Conservation (phyloP, 2,329 filamentous ascomycete species). For the Colletotrichum sp. region DNA sequence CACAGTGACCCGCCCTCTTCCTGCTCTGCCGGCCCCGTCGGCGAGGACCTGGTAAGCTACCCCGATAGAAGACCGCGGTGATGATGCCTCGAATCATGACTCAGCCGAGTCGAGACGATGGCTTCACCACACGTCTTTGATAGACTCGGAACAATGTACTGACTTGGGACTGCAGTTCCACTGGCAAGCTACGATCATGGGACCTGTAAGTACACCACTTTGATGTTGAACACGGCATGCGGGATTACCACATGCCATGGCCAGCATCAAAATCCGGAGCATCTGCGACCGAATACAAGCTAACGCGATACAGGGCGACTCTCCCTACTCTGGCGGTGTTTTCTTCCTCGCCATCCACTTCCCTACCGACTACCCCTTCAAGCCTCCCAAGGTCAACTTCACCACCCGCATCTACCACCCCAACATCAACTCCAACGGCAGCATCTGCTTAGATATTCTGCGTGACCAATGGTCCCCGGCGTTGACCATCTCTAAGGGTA, state of each 20-base stretch:
- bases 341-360: slow-evolving; percentile 99
- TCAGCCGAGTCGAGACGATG: slow-evolving; percentile 26
- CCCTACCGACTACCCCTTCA: slow-evolving; percentile 99
- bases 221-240: not conserved
- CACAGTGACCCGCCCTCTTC: slow-evolving; percentile 95
- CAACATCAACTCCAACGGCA: slow-evolving; percentile 99
- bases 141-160: not conserved
- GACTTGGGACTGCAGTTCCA: slow-evolving; percentile 73
- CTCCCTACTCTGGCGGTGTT: slow-evolving; percentile 96
- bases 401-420: slow-evolving; percentile 99
- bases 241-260: not conserved
- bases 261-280: not conserved
- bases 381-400: slow-evolving; percentile 99
- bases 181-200: slow-evolving; percentile 99
- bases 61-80: slow-evolving; percentile 21
- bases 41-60: slow-evolving; percentile 91
- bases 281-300: not conserved
- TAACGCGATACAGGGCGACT: slow-evolving; percentile 71
- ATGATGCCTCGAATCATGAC: slow-evolving; percentile 19
- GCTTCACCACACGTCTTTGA: not conserved
- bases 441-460: slow-evolving; percentile 97
- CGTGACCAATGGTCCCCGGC: slow-evolving; percentile 99
- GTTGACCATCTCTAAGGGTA: slow-evolving; percentile 98
- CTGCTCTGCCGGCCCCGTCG: slow-evolving; percentile 95
- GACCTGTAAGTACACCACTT: slow-evolving; percentile 74